phyloP scores from a whole-genome alignment of 352 stramenopile species.

The Phytophthora citricola region DNA sequence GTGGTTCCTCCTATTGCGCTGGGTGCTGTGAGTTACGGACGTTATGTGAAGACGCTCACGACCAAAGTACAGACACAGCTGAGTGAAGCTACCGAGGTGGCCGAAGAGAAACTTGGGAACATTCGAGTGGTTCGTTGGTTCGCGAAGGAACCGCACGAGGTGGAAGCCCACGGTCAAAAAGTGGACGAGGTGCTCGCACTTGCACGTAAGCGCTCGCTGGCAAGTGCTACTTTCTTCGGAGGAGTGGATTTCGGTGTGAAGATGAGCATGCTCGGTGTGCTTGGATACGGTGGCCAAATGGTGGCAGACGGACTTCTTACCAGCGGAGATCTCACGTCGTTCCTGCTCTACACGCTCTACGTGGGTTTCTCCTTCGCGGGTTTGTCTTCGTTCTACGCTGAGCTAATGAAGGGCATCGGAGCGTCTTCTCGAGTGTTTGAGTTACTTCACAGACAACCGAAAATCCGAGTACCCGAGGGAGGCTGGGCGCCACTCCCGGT shows the following conservation, averaged over 20 bases:
- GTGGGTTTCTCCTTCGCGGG: constrained; percentile 90
- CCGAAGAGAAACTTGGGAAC: constrained; percentile 93
- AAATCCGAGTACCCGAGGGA: constrained; percentile 49
- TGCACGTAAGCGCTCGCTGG: constrained; percentile 74
- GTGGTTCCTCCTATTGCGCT: constrained; percentile 94
- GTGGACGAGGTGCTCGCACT: constrained; percentile 69
- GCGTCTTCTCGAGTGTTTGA: constrained; percentile 92
- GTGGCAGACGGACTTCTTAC: constrained; percentile 87
- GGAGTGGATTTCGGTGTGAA: constrained; percentile 87
- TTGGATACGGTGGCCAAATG: constrained; percentile 93
- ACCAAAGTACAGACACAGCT: constrained; percentile 91
- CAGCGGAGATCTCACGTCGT: constrained; percentile 92
- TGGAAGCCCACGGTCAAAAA: constrained; percentile 60
- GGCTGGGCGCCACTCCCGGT: constrained; percentile 40
- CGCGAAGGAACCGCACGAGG: constrained; percentile 79
- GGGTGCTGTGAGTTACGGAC: constrained; percentile 86
- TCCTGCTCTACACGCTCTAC: constrained; percentile 94
- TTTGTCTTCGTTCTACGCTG: constrained; percentile 93
- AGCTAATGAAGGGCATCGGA: constrained; percentile 90
- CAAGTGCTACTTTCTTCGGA: constrained; percentile 87
- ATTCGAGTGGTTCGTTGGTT: constrained; percentile 94
- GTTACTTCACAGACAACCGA: constrained; percentile 86
- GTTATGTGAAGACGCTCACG: constrained; percentile 89
- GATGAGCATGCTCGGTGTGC: constrained; percentile 89
- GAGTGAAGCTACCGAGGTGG: constrained; percentile 91